phyloP scores from a whole-genome alignment of 257 asterid species.

The Leptodermis oblonga region DNA sequence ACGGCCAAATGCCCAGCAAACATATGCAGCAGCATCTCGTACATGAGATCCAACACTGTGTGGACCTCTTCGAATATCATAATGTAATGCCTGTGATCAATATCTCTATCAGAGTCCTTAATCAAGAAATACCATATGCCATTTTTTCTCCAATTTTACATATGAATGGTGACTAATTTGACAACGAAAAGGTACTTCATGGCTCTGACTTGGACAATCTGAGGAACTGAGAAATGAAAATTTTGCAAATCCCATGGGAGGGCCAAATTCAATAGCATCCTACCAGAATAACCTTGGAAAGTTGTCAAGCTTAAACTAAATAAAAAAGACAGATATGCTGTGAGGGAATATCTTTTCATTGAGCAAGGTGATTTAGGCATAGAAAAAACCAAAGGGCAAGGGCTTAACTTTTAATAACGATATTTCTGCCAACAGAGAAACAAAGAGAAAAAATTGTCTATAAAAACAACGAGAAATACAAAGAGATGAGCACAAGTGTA shows the following conservation, averaged over 20 bases:
- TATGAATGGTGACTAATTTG: neutral
- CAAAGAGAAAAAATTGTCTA: neutral
- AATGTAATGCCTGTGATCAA: slow-evolving; percentile 72
- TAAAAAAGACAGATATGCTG: neutral
- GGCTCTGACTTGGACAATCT: neutral
- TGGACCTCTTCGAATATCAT: slow-evolving; percentile 98
- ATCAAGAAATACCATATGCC: neutral
- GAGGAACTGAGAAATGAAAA: neutral
- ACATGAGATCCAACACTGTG: slow-evolving; percentile 99
- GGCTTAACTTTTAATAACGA: neutral
- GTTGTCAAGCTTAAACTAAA: neutral
- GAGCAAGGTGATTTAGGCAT: too few species aligned
- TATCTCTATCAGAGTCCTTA: neutral
- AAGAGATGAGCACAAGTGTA: neutral
- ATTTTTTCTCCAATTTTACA: neutral
- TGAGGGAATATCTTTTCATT: neutral
- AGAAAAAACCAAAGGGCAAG: neutral
- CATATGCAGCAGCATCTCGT: slow-evolving; percentile 99
- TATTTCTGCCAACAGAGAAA: neutral
- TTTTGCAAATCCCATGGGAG: neutral
- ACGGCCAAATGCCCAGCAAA: slow-evolving; percentile 99
- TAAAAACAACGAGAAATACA: slow-evolving; percentile 15
- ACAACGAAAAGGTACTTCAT: neutral
- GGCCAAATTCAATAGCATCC: neutral
- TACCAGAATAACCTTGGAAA: neutral